Evolutionary conservation across 1,139 yeast genomes (phyloP).

Genomic region (Geotrichum europaeum): DNA sequence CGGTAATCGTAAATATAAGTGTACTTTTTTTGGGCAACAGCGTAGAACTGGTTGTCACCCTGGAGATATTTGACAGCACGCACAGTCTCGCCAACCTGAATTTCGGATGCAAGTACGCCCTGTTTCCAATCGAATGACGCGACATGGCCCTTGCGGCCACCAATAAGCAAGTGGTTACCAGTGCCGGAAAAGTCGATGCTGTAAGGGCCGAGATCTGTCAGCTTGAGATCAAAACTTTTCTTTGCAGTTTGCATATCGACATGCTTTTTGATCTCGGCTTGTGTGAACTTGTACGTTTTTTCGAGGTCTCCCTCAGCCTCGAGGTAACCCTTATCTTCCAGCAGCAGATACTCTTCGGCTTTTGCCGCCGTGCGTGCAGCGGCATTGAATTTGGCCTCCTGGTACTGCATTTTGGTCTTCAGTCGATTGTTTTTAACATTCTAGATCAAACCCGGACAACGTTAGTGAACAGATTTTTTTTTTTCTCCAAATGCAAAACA

Average conservation of each 20-base stretch:
- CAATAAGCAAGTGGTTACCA: slow-evolving; percentile 78
- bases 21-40: slow-evolving; percentile 94
- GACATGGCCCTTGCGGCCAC: slow-evolving; percentile 90
- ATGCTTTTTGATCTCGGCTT: slow-evolving; percentile 67
- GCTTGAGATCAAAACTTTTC: slow-evolving; percentile 67
- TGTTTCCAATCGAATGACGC: slow-evolving; percentile 96
- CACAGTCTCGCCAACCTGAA: slow-evolving; percentile 82
- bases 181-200: slow-evolving; percentile 72
- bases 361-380: slow-evolving; percentile 71
- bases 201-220: slow-evolving; percentile 85
- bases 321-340: slow-evolving; percentile 76
- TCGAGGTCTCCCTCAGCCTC: slow-evolving; percentile 93
- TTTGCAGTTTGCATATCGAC: slow-evolving; percentile 69
- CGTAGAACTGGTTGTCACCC: slow-evolving; percentile 79
- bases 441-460: neutral
- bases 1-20: slow-evolving; percentile 86
- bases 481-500: neutral
- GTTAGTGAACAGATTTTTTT: neutral
- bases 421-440: slow-evolving; percentile 51
- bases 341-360: slow-evolving; percentile 75
- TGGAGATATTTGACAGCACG: slow-evolving; percentile 86
- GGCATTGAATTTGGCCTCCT: slow-evolving; percentile 68
- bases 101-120: slow-evolving; percentile 73
- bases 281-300: slow-evolving; percentile 77
- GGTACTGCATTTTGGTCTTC: slow-evolving; percentile 55